Conservation (phyloP, 805 yeast species). For the Saturnispora serradocipensis region DNA sequence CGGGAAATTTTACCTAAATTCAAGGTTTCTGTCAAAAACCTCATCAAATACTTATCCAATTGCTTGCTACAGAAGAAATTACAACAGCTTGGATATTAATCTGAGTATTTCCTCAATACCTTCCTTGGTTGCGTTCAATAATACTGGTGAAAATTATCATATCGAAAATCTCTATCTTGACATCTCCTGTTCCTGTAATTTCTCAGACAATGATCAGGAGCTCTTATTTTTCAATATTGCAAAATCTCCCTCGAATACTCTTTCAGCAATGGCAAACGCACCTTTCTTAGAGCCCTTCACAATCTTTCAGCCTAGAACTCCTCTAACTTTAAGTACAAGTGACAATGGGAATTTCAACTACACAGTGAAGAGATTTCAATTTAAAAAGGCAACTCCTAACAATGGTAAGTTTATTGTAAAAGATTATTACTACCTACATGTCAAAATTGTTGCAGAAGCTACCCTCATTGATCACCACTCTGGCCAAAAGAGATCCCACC, state of each 20-base stretch:
- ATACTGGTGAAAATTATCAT: neutral
- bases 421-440: slow-evolving; percentile 32
- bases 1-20: slow-evolving; percentile 17
- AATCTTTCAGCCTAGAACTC: neutral
- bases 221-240: slow-evolving; percentile 2
- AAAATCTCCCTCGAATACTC: neutral
- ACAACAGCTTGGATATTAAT: neutral
- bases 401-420: slow-evolving; percentile 38
- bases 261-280: neutral
- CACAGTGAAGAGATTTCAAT: slow-evolving; percentile 34
- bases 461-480: neutral
- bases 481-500: neutral
- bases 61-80: slow-evolving; percentile 20
- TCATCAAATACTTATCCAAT: slow-evolving; percentile 10
- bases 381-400: slow-evolving; percentile 44
- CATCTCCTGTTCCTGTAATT: slow-evolving; percentile 13
- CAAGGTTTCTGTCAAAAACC: slow-evolving; percentile 7
- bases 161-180: slow-evolving; percentile 2
- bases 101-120: neutral
- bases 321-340: neutral
- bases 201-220: slow-evolving; percentile 11
- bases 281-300: neutral
- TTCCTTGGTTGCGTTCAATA: neutral
- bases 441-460: slow-evolving; percentile 16
- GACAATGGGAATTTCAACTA: neutral